Conservation (phyloP, 2,329 filamentous ascomycete genomes). For the Epichloe festucae region DNA sequence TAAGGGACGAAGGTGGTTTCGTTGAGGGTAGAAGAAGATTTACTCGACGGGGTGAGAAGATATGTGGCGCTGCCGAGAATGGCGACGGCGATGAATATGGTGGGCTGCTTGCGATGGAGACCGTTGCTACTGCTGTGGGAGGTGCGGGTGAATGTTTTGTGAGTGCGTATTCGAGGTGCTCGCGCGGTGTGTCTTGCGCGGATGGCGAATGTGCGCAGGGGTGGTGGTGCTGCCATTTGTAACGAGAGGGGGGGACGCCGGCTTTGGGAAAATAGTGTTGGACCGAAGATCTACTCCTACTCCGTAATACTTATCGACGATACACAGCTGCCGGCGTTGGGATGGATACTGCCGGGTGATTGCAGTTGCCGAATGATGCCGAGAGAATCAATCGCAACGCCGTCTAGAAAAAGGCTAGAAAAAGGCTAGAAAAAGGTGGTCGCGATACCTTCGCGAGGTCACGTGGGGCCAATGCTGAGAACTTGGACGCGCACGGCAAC, state of each 20-base stretch:
- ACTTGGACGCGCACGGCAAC: not conserved
- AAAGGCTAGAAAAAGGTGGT: not conserved
- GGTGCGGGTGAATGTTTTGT: not conserved
- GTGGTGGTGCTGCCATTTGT: not conserved
- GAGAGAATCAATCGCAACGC: not conserved
- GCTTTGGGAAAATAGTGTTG: not conserved
- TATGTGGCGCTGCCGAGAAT: conserved; percentile 17
- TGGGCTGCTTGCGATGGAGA: conserved; percentile 14
- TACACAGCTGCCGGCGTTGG: no score
- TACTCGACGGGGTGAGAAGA: conserved; percentile 12
- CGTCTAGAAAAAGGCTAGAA: not conserved
- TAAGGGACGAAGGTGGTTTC: conserved; percentile 50
- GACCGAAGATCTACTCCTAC: no score
- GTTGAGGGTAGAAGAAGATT: conserved; percentile 33
- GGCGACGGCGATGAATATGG: conserved; percentile 10
- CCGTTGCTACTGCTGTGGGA: not conserved
- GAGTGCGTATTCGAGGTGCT: not conserved
- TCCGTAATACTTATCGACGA: no score
- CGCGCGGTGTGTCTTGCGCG: not conserved
- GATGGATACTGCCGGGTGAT: no score
- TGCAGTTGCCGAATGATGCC: not conserved
- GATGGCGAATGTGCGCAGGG: not conserved
- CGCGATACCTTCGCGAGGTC: conserved; percentile 2
- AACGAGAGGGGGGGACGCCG: no score
- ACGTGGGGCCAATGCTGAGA: not conserved